A percentile compares a stretch with the other conserved stretches of the same genome.
Conservation (phyloP, 2,329 filamentous ascomycete species). For the Colletotrichum kahawae region DNA sequence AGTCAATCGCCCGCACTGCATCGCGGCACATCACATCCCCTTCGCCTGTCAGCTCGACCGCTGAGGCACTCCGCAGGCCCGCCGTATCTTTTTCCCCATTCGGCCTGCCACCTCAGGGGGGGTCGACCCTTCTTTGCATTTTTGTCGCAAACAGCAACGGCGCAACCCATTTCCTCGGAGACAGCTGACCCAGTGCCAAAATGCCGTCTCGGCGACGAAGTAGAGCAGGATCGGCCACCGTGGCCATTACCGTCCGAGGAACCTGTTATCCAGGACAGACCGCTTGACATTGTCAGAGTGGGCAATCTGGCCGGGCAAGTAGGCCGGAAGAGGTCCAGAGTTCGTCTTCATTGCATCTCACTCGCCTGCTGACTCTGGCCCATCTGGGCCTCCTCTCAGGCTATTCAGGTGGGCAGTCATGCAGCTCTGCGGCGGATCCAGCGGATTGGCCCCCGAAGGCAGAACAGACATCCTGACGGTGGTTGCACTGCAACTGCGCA, state of each 20-base stretch:
- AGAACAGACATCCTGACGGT: neutral
- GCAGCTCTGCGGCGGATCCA: conserved; percentile 18
- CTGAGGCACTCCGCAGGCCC: neutral
- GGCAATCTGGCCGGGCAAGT: neutral
- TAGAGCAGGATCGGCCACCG: neutral
- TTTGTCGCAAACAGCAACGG: neutral
- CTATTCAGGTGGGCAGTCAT: conserved; percentile 13
- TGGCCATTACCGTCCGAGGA: neutral
- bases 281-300: neutral
- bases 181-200: neutral
- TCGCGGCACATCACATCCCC: neutral
- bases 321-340: neutral
- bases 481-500: conserved; percentile 9
- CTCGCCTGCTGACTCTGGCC: neutral
- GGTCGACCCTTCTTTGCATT: neutral
- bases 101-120: neutral
- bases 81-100: neutral
- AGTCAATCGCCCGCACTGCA: neutral
- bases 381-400: conserved; percentile 11
- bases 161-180: neutral
- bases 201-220: neutral
- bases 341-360: neutral
- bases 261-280: neutral
- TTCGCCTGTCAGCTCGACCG: conserved; percentile 3
- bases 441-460: conserved; percentile 1